These are phyloP conservation scores for Prillingera fragicola DNA, from an alignment of 1,284 basidiomycete genomes.

Conservation along the genomic window DNA sequence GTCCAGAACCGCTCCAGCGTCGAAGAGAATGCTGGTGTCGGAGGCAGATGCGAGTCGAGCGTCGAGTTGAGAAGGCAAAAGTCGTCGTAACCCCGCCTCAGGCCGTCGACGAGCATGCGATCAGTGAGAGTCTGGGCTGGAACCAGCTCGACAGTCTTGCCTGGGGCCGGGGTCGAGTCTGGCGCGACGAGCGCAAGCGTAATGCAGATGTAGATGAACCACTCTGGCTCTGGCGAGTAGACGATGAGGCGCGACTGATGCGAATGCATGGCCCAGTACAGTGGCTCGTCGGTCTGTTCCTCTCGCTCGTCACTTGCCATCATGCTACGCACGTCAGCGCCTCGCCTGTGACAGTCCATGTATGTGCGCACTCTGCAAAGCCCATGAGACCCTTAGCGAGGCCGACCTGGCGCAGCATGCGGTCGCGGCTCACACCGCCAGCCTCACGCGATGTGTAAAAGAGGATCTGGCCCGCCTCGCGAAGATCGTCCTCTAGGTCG, in stretches of 20 bases:
- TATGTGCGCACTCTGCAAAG: slow-evolving; percentile 28
- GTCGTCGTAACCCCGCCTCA: slow-evolving; percentile 38
- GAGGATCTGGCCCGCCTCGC: slow-evolving; percentile 41
- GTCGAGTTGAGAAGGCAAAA: slow-evolving; percentile 33
- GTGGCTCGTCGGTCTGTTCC: slow-evolving; percentile 5
- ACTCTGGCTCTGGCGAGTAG: slow-evolving; percentile 32
- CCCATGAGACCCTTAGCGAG: slow-evolving; percentile 43
- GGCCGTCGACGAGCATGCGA: slow-evolving; percentile 27
- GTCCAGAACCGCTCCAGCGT: slow-evolving; percentile 39
- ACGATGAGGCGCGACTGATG: slow-evolving; percentile 31
- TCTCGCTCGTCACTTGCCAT: slow-evolving; percentile 9
- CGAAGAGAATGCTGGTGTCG: slow-evolving; percentile 16
- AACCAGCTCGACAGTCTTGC: slow-evolving; percentile 9
- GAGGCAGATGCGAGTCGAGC: slow-evolving; percentile 17
- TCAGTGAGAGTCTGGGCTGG: slow-evolving; percentile 29
- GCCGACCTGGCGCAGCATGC: slow-evolving; percentile 42
- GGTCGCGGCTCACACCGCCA: slow-evolving; percentile 36
- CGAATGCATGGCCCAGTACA: slow-evolving; percentile 32
- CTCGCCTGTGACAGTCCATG: not conserved
- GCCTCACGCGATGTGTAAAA: slow-evolving; percentile 40
- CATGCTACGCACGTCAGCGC: slow-evolving; percentile 24
- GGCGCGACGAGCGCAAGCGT: slow-evolving; percentile 14
- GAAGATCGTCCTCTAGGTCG: slow-evolving; percentile 39
- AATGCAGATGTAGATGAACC: slow-evolving; percentile 39
- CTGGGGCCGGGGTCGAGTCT: not conserved